phyloP scores from a whole-genome alignment of 2,329 filamentous ascomycete species.

The Metarhizium guizhouense region DNA sequence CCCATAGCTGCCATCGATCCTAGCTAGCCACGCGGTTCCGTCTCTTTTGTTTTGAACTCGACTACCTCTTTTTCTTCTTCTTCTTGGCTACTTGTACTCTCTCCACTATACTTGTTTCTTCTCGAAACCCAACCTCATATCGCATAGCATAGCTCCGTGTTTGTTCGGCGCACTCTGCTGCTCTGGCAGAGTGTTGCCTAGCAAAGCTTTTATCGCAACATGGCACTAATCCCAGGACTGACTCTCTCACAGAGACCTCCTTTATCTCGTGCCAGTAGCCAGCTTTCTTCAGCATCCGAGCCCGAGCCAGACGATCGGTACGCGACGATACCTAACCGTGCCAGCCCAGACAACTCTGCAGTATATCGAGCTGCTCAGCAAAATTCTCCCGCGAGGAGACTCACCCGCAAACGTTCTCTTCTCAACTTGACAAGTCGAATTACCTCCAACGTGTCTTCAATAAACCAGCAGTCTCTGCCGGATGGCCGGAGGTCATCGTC shows the following conservation, averaged over 20 bases:
- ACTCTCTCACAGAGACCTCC: slow-evolving; percentile 20
- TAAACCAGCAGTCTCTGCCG: slow-evolving; percentile 4
- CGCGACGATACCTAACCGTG: slow-evolving; percentile 17
- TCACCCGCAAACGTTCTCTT: slow-evolving; percentile 35
- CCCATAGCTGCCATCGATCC: not conserved
- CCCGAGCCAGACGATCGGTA: slow-evolving; percentile 32
- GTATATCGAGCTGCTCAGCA: slow-evolving; percentile 44
- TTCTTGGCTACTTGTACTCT: no score
- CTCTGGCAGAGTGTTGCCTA: not conserved
- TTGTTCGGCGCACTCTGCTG: not conserved
- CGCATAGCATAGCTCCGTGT: not conserved
- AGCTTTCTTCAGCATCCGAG: slow-evolving; percentile 32
- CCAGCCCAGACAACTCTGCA: slow-evolving; percentile 38
- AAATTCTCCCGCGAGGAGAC: slow-evolving; percentile 30
- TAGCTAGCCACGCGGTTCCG: not conserved
- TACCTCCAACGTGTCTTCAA: slow-evolving; percentile 1
- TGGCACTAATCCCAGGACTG: slow-evolving; percentile 21
- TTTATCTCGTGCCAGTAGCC: slow-evolving; percentile 15
- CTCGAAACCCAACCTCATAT: not conserved
- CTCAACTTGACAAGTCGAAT: slow-evolving; percentile 25
- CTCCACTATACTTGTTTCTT: no score
- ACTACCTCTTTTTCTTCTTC: not conserved
- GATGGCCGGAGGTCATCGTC: slow-evolving; percentile 11
- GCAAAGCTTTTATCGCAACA: slow-evolving; percentile 5
- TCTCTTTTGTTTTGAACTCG: not conserved